Evolutionary conservation across 179 eudicot species (phyloP), one percentile per base, ranked within the genome.

Genomic region (Nepenthes alata): DNA sequence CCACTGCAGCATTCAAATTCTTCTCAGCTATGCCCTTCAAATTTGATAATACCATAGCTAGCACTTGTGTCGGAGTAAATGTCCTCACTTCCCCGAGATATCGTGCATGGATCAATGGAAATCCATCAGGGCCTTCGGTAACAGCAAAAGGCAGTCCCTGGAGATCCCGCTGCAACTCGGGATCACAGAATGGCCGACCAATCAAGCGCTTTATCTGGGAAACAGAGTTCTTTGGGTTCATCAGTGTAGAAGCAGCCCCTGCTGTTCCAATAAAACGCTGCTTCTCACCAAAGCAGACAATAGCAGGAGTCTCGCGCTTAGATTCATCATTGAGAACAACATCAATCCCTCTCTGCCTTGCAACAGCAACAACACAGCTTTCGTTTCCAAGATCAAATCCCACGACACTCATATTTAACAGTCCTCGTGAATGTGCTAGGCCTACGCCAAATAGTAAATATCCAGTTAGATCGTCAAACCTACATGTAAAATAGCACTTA

Each of bases 311-410:
- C 77, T 91, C 91, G 35, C 89, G 78, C 62, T 88, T 91, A 12
- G 95, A 91, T 53, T 88, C 97, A 70, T 91, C 96, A 61, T 91
- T 88, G 36, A 91, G 95, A 11, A 91, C 97, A 52, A 91, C 96
- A 71, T 88, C 97, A 10, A 91, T 91, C 4, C 97, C 97, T 55
- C 96, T 80, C 64, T 88, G 96, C 70, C 97, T 78, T 47, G 96
- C 96, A 57, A 91, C 94, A 9, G 97, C 97, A 57, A 91, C 97
- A 37, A 88, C 97, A 47, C 95, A 64, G 54, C 78, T 91, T 83
- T 91, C 94, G 53, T 88, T 91, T 39, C 97, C 97, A 64, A 91
- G 75, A 72, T 88, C 97, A 78, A 91, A 84, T 34, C 97, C 97
- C 25, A 88, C 96, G 70, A 88, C 96, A 35, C 96, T 91, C 97